Evolutionary conservation across 2,329 filamentous ascomycete species (phyloP), one percentile per base, ranked within the genome.

Genomic region (Pestalotiopsis sp.): DNA sequence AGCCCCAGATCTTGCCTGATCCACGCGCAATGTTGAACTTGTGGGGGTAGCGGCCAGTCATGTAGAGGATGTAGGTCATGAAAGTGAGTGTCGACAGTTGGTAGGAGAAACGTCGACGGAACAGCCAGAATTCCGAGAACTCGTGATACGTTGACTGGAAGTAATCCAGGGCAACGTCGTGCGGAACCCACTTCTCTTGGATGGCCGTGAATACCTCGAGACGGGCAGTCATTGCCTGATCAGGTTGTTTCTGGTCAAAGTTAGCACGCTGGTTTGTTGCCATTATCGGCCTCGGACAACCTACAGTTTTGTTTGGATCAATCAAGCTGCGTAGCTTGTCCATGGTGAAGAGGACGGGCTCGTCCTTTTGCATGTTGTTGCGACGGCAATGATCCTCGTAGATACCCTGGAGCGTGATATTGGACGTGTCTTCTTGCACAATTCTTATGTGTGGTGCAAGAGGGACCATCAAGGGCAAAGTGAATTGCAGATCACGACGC

Each of bases 51-150:
- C 96, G 93, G 79, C 94, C 94, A 78, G 95, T 94, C 90, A 99
- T 98, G 83, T 95, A 95, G 84, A 99, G 92, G 69, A 98, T 92
- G 78, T 98, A 99, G 3, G 96, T 98, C 92, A 99, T 97, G 83
- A 99, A 99, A 1, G 96, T 97, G 72, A 98, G 87, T 1, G 95
- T 90, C 23, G 96, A 95, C 70, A 97, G 91, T 82, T 99, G 96
- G 84, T 98, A 98, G 25, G 94, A 93, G 82, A 99, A 97, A 73
- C 97, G 95, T 69, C 95, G 91, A 69, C 96, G 93, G 93, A 99
- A 99, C 68, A 99, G 88, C 94, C 95, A 99, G 85, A 98, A 98
- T 76, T 98, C 95, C 60, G 93, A 90, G 80, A 93, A 99, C 71
- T 93, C 92, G 38, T 94, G 92, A 82, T 96, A 98, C 4, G 91